Evolutionary conservation across 495 filamentous ascomycete species (phyloP).

Genomic region (Terfezia boudieri): DNA sequence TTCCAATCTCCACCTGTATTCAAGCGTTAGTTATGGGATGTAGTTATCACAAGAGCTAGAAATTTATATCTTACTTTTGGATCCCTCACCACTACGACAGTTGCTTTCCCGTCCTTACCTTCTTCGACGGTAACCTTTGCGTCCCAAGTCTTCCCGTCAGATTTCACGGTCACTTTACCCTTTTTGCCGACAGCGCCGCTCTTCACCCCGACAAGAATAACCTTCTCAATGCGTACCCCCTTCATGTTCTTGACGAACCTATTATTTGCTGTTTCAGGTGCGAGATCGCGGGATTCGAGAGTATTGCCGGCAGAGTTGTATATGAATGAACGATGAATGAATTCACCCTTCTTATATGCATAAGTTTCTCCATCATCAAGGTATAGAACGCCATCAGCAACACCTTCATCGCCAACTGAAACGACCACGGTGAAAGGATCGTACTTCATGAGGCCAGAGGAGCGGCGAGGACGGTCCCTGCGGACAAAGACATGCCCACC

Average conservation of each 20-base stretch:
- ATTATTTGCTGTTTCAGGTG: conserved; percentile 33
- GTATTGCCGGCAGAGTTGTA: conserved; percentile 30
- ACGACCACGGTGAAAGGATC: conserved; percentile 87
- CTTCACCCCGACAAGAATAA: conserved; percentile 52
- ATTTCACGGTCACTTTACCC: conserved; percentile 41
- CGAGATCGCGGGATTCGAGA: conserved; percentile 29
- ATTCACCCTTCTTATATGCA: conserved; percentile 63
- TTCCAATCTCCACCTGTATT: no score
- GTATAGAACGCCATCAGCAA: conserved; percentile 63
- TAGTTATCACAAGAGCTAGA: background rate
- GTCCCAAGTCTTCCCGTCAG: conserved; percentile 40
- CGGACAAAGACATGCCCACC: conserved; percentile 82
- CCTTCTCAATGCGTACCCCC: conserved; percentile 53
- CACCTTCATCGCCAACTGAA: conserved; percentile 36
- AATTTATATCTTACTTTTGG: conserved; percentile 30
- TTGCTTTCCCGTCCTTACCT: conserved; percentile 37
- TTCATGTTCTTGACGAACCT: conserved; percentile 53
- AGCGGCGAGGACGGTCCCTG: conserved; percentile 66
- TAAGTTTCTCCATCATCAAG: conserved; percentile 87
- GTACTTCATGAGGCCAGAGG: conserved; percentile 69
- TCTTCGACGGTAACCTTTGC: conserved; percentile 38
- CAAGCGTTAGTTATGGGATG: background rate
- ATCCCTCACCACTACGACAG: conserved; percentile 61
- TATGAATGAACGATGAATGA: conserved; percentile 59
- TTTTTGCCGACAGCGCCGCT: conserved; percentile 47